These are phyloP conservation scores for Lycium ferocissimum DNA, from an alignment of 257 asterid genomes.

Conservation along the genomic window DNA sequence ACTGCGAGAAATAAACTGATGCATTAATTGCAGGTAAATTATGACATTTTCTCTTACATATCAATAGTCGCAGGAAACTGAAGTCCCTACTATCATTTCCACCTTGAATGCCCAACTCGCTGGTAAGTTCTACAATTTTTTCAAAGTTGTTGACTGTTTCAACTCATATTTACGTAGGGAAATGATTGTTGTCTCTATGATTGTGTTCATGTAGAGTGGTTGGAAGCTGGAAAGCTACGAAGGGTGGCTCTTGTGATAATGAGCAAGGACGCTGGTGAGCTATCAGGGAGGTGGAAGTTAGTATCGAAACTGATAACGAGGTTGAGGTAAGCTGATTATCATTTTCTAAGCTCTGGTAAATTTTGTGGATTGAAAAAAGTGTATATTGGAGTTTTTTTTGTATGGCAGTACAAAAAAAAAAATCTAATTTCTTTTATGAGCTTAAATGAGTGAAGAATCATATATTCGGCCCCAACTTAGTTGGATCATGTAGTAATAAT, in stretches of 20 bases:
- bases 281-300: constrained; percentile 97
- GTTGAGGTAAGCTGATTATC: constrained; percentile 67
- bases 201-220: constrained; percentile 63
- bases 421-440: too few species aligned
- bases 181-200: background rate
- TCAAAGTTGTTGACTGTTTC: background rate
- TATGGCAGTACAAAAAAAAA: background rate
- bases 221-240: constrained; percentile 90
- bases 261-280: constrained; percentile 87
- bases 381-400: background rate
- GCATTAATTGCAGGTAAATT: too few species aligned
- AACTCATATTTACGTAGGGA: constrained; percentile 18
- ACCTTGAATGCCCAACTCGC: constrained; percentile 85
- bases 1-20: too few species aligned
- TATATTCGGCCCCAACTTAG: background rate
- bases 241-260: constrained; percentile 90
- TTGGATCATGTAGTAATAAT: background rate
- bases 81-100: constrained; percentile 51
- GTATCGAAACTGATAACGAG: constrained; percentile 77
- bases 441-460: background rate
- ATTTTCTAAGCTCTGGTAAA: background rate
- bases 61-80: too few species aligned
- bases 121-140: constrained; percentile 46
- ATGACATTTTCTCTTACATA: too few species aligned
- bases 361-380: background rate